Percentiles rank a stretch among this genome's conserved stretches.
Evolutionary conservation across 1,284 basidiomycete genomes (phyloP).

Genomic region (Apiotrichum sp.): DNA sequence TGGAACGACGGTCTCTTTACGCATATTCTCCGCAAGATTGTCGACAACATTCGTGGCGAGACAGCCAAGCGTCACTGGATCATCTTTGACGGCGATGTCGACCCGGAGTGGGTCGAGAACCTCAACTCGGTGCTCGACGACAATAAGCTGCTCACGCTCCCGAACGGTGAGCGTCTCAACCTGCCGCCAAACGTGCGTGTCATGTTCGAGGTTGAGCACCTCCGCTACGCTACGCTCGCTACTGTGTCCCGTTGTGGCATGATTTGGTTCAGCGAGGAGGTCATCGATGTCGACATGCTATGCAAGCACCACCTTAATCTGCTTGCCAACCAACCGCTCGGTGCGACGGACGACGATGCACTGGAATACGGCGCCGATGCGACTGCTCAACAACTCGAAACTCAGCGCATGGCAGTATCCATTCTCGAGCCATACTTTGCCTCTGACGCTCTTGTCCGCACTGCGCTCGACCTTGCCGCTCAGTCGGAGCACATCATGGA

Average conservation of each 20-base stretch:
- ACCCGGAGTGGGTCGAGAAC: slow-evolving; percentile 99
- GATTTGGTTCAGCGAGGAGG: slow-evolving; percentile 99
- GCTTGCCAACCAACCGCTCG: slow-evolving; percentile 69
- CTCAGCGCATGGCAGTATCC: slow-evolving; percentile 71
- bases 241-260: slow-evolving; percentile 99
- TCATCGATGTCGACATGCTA: slow-evolving; percentile 85
- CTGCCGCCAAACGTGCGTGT: slow-evolving; percentile 95
- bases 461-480: slow-evolving; percentile 71
- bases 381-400: slow-evolving; percentile 52
- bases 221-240: slow-evolving; percentile 93
- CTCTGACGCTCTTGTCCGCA: slow-evolving; percentile 71
- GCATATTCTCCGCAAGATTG: slow-evolving; percentile 92
- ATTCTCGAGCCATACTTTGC: slow-evolving; percentile 78
- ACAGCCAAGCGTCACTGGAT: slow-evolving; percentile 98
- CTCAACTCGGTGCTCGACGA: slow-evolving; percentile 92
- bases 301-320: slow-evolving; percentile 82
- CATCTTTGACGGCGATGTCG: slow-evolving; percentile 98
- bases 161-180: slow-evolving; percentile 97
- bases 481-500: slow-evolving; percentile 97
- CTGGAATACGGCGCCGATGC: slow-evolving; percentile 53
- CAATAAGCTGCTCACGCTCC: slow-evolving; percentile 94
- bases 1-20: slow-evolving; percentile 99
- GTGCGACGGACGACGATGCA: slow-evolving; percentile 81
- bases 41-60: slow-evolving; percentile 97
- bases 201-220: slow-evolving; percentile 99